Conservation (phyloP, 1,284 basidiomycete species). For the Wolfiporia cocos region DNA sequence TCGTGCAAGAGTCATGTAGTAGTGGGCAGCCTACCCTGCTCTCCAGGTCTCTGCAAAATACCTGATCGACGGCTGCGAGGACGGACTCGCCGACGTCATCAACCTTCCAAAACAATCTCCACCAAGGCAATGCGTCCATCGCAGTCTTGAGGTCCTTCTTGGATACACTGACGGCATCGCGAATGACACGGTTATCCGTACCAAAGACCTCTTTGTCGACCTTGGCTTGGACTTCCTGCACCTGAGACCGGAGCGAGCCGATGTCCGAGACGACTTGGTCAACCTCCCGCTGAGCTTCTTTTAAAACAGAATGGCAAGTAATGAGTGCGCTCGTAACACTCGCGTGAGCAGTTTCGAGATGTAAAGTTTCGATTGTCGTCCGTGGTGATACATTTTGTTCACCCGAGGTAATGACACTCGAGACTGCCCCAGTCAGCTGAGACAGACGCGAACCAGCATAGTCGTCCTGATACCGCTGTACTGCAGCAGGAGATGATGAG, state of each 20-base stretch:
- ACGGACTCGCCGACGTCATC: slow-evolving; percentile 69
- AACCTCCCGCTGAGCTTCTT: slow-evolving; percentile 23
- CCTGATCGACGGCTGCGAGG: slow-evolving; percentile 40
- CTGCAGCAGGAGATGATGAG: slow-evolving; percentile 37
- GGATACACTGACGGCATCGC: slow-evolving; percentile 39
- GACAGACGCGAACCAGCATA: slow-evolving; percentile 53
- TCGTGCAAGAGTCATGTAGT: not conserved
- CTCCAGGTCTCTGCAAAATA: slow-evolving; percentile 67
- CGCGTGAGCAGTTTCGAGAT: slow-evolving; percentile 24
- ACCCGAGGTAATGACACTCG: slow-evolving; percentile 24
- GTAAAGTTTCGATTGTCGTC: slow-evolving; percentile 16
- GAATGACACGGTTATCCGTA: slow-evolving; percentile 14
- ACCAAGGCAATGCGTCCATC: slow-evolving; percentile 58
- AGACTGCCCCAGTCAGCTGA: slow-evolving; percentile 37
- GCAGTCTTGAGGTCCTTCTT: slow-evolving; percentile 43
- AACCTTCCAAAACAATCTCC: slow-evolving; percentile 58
- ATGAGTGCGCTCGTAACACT: slow-evolving; percentile 31
- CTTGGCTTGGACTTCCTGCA: slow-evolving; percentile 28
- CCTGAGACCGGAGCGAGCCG: slow-evolving; percentile 27
- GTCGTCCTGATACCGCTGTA: slow-evolving; percentile 62
- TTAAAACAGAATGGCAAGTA: slow-evolving; percentile 26
- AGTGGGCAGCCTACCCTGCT: slow-evolving; percentile 40
- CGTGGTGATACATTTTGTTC: slow-evolving; percentile 3
- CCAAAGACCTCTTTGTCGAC: slow-evolving; percentile 33
- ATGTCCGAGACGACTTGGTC: slow-evolving; percentile 22